phyloP scores from a whole-genome alignment of 164 flowering plant genomes.

The Annona squamosa region DNA sequence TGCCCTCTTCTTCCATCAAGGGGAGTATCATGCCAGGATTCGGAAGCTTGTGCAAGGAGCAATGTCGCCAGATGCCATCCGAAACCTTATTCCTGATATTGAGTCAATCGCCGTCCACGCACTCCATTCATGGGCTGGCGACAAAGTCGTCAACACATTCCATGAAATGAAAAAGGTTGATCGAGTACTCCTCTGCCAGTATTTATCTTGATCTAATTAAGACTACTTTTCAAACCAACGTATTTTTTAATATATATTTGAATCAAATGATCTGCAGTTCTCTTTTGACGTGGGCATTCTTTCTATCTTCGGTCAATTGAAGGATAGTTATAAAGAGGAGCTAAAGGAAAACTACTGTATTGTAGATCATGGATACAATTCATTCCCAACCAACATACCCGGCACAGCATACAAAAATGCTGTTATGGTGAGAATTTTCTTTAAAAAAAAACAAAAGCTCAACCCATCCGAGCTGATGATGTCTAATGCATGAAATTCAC shows the following conservation, averaged over 20 bases:
- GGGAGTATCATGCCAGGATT: conserved; percentile 57
- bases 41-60: conserved; percentile 66
- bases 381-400: conserved; percentile 57
- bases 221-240: neutral
- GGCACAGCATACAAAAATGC: conserved; percentile 65
- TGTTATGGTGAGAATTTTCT: conserved; percentile 35
- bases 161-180: conserved; percentile 76
- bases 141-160: conserved; percentile 49
- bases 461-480: neutral
- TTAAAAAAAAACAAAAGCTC: too few relatives aligned
- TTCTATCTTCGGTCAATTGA: conserved; percentile 49
- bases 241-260: neutral
- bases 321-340: conserved; percentile 28
- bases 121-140: conserved; percentile 47
- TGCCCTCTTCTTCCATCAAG: conserved; percentile 85
- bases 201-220: neutral
- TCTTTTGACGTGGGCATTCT: conserved; percentile 68
- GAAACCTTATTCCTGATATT: conserved; percentile 37
- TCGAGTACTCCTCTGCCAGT: neutral
- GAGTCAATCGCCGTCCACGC: conserved; percentile 33
- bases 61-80: conserved; percentile 39
- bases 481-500: neutral
- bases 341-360: conserved; percentile 52
- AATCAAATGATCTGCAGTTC: conserved; percentile 30
- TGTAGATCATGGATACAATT: conserved; percentile 76